Percentiles rank a stretch among this genome's conserved stretches.
phyloP scores from a whole-genome alignment of 2,329 filamentous ascomycete species.

The Purpureocillium lavendulum region DNA sequence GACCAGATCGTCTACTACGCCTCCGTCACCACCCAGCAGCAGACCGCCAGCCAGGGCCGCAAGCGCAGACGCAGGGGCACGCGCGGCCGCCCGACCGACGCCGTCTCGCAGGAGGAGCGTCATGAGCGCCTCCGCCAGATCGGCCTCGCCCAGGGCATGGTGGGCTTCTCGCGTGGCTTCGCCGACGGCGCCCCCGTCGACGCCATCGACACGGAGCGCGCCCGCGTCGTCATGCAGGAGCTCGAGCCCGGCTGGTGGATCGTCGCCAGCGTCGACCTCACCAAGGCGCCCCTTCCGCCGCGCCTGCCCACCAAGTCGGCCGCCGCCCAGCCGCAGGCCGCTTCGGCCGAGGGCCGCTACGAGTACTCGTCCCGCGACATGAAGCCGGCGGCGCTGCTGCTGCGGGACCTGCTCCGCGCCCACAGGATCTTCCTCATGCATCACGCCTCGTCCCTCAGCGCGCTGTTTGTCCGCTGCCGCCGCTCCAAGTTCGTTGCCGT shows the following conservation, averaged over 20 bases:
- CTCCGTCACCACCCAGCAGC: constrained; percentile 39
- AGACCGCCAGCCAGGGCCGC: constrained; percentile 16
- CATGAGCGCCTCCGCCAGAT: constrained; percentile 89
- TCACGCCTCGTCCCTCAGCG: constrained; percentile 66
- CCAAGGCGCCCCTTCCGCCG: constrained; percentile 56
- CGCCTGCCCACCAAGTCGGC: constrained; percentile 33
- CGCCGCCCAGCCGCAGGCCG: constrained; percentile 19
- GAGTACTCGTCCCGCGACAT: constrained; percentile 91
- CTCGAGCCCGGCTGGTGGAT: constrained; percentile 94
- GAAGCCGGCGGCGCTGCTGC: constrained; percentile 68
- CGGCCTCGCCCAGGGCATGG: constrained; percentile 93
- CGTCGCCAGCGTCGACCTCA: constrained; percentile 71
- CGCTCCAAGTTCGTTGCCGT: constrained; percentile 63
- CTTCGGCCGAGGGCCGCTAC: constrained; percentile 30
- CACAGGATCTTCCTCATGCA: constrained; percentile 82
- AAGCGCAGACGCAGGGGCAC: constrained; percentile 33
- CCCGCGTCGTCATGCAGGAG: constrained; percentile 76
- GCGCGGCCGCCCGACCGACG: constrained; percentile 31
- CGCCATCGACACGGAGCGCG: constrained; percentile 84
- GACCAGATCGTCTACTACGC: constrained; percentile 94
- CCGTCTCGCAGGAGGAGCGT: constrained; percentile 53
- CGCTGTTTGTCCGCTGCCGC: constrained; percentile 55
- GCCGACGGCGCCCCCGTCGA: constrained; percentile 69
- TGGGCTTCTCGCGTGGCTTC: constrained; percentile 85
- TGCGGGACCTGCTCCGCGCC: constrained; percentile 74